These are phyloP conservation scores for Capsicum baccatum DNA, from an alignment of 257 asterid species.

Conservation along the genomic window DNA sequence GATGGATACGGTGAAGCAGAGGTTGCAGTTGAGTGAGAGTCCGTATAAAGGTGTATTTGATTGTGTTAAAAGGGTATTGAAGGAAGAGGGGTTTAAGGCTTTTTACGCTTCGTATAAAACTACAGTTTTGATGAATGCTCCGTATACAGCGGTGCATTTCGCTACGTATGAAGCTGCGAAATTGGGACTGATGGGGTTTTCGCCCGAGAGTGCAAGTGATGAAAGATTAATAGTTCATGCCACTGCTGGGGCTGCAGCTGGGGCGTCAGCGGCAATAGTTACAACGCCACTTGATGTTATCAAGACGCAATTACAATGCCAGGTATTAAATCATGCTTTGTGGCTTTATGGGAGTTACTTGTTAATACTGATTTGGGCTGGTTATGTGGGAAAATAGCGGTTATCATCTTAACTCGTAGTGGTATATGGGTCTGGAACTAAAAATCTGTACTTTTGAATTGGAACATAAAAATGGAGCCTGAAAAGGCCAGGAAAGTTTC, in stretches of 20 bases:
- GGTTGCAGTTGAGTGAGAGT: conserved; percentile 82
- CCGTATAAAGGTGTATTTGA: conserved; percentile 85
- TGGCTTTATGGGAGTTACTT: background rate
- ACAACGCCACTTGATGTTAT: conserved; percentile 97
- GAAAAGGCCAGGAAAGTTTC: background rate
- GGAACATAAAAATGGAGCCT: background rate
- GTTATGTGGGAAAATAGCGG: background rate
- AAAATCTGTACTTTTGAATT: background rate
- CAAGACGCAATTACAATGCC: conserved; percentile 96
- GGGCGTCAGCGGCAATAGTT: conserved; percentile 79
- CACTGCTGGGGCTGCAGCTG: conserved; percentile 96
- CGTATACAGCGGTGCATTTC: conserved; percentile 93
- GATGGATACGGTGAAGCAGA: conserved; percentile 98
- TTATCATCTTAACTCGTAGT: background rate
- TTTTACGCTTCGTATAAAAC: conserved; percentile 86
- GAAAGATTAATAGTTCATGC: conserved; percentile 85
- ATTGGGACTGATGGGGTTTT: conserved; percentile 69
- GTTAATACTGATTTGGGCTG: background rate
- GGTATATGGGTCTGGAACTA: background rate
- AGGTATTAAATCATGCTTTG: conserved; percentile 55
- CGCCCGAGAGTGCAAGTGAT: conserved; percentile 63
- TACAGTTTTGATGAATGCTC: conserved; percentile 95
- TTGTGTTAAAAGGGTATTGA: conserved; percentile 73
- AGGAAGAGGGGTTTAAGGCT: conserved; percentile 81
- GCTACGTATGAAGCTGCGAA: conserved; percentile 88